Conservation (phyloP, 164 flowering plant genomes). For the Liriodendron chinense region DNA sequence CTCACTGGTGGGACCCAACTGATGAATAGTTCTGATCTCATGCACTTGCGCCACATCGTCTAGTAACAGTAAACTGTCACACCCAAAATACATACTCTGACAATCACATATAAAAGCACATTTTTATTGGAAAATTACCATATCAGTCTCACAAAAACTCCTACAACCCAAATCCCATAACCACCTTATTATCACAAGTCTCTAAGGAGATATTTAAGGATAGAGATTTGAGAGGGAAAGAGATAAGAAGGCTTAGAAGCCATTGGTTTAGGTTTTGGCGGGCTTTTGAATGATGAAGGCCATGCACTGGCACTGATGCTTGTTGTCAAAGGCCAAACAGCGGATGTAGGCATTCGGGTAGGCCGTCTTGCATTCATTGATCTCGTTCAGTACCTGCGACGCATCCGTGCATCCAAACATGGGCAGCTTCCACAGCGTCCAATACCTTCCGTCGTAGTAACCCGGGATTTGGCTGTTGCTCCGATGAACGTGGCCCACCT, state of each 20-base stretch:
- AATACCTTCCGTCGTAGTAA: conserved; percentile 79
- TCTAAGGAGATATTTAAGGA: not conserved
- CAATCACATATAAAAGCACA: not conserved
- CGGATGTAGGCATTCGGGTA: conserved; percentile 73
- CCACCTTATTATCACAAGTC: not conserved
- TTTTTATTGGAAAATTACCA: not conserved
- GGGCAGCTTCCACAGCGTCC: conserved; percentile 81
- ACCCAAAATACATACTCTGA: not conserved
- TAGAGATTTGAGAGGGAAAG: not conserved
- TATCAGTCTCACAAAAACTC: not conserved
- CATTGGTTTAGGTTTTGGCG: not conserved
- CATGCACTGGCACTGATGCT: conserved; percentile 66
- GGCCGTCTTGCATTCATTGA: conserved; percentile 55
- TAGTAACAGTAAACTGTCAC: no score
- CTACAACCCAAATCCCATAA: not conserved
- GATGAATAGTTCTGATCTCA: not conserved
- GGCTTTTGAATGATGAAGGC: conserved; percentile 71
- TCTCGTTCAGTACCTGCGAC: conserved; percentile 56
- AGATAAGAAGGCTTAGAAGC: not conserved
- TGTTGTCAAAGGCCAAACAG: conserved; percentile 60
- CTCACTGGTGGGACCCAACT: not conserved
- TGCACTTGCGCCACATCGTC: not conserved
- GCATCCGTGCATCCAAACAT: conserved; percentile 76
- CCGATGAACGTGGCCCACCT: conserved; percentile 53
- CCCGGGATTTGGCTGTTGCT: conserved; percentile 61